Evolutionary conservation across 169 alveolate genomes (phyloP).

Genomic region (Plasmodium gonderi): DNA sequence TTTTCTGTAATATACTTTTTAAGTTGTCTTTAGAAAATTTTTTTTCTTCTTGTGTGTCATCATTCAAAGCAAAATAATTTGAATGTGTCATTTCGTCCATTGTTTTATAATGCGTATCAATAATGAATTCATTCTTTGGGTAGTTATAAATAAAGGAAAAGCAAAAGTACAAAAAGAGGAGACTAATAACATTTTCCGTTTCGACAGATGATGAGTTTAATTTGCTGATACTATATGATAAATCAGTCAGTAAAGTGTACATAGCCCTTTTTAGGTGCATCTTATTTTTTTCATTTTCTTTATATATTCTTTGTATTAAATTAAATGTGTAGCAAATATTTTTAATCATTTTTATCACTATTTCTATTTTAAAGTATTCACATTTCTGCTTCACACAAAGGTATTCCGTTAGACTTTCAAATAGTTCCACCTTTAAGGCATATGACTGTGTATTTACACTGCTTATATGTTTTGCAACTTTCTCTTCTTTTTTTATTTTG

Average conservation of each 20-base stretch:
- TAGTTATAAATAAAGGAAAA: conserved; percentile 56
- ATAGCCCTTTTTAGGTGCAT: not conserved
- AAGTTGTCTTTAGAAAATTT: conserved; percentile 8
- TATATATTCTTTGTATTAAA: conserved; percentile 30
- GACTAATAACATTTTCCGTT: conserved; percentile 44
- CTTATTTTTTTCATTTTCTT: conserved; percentile 36
- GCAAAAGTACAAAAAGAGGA: conserved; percentile 33
- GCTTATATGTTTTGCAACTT: conserved; percentile 9
- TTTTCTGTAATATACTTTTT: conserved; percentile 23
- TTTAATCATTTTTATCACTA: conserved; percentile 30
- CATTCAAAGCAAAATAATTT: not conserved
- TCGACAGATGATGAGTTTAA: not conserved
- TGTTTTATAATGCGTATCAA: conserved; percentile 39
- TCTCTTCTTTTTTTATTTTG: conserved; percentile 16
- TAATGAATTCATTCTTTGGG: conserved; percentile 48
- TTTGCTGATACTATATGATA: conserved; percentile 51
- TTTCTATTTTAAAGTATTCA: conserved; percentile 39
- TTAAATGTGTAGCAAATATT: conserved; percentile 34
- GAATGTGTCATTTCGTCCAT: not conserved
- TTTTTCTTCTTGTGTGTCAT: not conserved
- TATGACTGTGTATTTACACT: not conserved
- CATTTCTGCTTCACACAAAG: conserved; percentile 12
- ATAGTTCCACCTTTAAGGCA: not conserved
- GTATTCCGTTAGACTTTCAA: conserved; percentile 11
- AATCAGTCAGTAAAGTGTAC: conserved; percentile 21